phyloP scores from a whole-genome alignment of 2,329 filamentous ascomycete genomes.

The Cladosporium sp. region DNA sequence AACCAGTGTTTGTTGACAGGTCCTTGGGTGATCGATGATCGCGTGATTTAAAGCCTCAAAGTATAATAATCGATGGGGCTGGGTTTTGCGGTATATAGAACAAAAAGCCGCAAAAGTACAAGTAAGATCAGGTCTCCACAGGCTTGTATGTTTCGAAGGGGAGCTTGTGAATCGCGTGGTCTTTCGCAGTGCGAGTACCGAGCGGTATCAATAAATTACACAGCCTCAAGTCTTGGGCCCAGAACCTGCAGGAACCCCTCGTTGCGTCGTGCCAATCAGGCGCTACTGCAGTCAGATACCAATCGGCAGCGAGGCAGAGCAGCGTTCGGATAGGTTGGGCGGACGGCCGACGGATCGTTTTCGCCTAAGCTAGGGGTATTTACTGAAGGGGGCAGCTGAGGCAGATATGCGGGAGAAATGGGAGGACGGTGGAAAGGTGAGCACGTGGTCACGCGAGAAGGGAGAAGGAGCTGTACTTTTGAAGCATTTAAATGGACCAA shows the following conservation, averaged over 20 bases:
- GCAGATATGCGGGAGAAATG: constrained; percentile 7
- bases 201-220: constrained; percentile 18
- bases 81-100: constrained; percentile 2
- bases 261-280: constrained; percentile 1
- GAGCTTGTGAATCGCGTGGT: background rate
- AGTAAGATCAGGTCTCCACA: background rate
- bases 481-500: constrained; percentile 6
- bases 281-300: constrained; percentile 19
- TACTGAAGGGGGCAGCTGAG: constrained; percentile 1
- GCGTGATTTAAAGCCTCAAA: constrained; percentile 9
- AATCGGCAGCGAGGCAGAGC: constrained; percentile 17
- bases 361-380: constrained; percentile 16
- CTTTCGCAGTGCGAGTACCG: background rate
- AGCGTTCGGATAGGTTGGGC: constrained; percentile 10
- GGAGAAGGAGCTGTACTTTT: background rate
- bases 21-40: background rate
- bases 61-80: constrained; percentile 4
- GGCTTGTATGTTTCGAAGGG: background rate
- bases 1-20: constrained; percentile 2
- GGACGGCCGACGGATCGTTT: constrained; percentile 17
- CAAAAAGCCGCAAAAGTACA: constrained; percentile 10
- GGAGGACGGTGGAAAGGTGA: background rate
- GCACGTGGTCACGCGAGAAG: constrained; percentile 4
- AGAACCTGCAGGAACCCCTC: constrained; percentile 22
- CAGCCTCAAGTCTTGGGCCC: constrained; percentile 20